phyloP scores from a whole-genome alignment of 176 grass and related monocot genomes.

The Carex parvula region DNA sequence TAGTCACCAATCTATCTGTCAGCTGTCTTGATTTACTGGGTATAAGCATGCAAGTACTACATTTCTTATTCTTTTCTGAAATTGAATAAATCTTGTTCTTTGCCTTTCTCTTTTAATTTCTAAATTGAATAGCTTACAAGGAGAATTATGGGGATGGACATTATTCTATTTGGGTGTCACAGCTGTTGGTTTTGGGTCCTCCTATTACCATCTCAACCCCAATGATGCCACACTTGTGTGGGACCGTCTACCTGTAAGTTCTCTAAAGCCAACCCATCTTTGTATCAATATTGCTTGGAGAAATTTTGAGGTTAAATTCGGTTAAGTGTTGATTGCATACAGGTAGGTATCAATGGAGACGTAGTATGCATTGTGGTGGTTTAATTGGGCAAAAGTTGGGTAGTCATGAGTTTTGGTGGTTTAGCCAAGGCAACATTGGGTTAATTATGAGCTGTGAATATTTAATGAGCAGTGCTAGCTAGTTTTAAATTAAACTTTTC shows the following conservation, averaged over 20 bases:
- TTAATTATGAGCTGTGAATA: neutral
- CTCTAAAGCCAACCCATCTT: neutral
- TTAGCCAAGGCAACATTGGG: neutral
- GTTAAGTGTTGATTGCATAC: neutral
- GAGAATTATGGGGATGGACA: conserved; percentile 78
- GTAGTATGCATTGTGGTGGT: neutral
- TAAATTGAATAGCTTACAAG: conserved; percentile 50
- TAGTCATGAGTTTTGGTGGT: neutral
- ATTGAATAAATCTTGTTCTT: neutral
- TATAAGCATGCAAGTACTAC: neutral
- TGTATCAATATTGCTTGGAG: conserved; percentile 4
- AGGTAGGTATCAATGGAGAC: neutral
- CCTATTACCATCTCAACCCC: conserved; percentile 88
- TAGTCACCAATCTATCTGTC: neutral
- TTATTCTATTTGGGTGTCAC: conserved; percentile 66
- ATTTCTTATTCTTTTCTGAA: neutral
- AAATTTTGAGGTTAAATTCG: neutral
- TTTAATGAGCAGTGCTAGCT: neutral
- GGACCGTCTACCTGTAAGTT: conserved; percentile 85
- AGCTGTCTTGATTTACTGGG: neutral
- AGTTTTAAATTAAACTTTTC: neutral
- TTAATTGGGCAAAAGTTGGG: conserved; percentile 15
- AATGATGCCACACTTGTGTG: conserved; percentile 73
- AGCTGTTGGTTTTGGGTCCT: conserved; percentile 68
- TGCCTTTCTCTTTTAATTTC: conserved; percentile 1